Evolutionary conservation across 1,284 basidiomycete genomes (phyloP).

Genomic region (Ustilago sp.): DNA sequence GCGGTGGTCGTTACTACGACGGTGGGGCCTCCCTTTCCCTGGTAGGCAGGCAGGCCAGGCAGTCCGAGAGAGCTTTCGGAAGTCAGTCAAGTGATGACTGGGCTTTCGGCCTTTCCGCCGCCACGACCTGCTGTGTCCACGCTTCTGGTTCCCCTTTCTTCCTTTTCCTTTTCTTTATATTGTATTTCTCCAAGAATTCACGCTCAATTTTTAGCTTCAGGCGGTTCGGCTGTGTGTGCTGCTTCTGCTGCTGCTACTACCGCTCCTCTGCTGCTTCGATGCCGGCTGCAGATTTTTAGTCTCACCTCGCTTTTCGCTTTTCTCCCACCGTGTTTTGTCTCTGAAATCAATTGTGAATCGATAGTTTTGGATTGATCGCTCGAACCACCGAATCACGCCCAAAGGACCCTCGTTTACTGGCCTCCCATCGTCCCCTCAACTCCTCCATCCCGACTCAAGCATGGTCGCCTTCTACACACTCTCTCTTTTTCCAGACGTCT

Average conservation of each 20-base stretch:
- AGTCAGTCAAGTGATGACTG: neutral
- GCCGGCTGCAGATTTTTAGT: neutral
- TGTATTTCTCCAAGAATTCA: neutral
- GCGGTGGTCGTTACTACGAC: too few species aligned
- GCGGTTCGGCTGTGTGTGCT: conserved; percentile 2
- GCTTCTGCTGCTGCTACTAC: too few species aligned
- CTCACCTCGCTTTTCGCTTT: neutral
- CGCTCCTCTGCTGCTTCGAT: neutral
- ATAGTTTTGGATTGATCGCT: conserved; percentile 1
- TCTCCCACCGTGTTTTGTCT: neutral
- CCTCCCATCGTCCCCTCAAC: neutral
- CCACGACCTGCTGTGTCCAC: conserved; percentile 5
- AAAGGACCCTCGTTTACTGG: neutral
- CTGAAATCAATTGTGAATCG: neutral
- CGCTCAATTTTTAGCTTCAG: conserved; percentile 3
- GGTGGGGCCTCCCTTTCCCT: too few species aligned
- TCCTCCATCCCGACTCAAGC: neutral
- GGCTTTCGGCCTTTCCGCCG: neutral
- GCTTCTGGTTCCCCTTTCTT: neutral
- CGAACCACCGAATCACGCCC: too few species aligned
- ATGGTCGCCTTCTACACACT: neutral
- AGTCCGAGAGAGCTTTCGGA: neutral
- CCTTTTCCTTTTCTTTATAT: neutral
- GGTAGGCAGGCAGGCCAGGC: neutral
- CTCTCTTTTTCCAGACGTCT: neutral